Conservation (phyloP, 2,329 filamentous ascomycete species). For the Fusarium sp. region DNA sequence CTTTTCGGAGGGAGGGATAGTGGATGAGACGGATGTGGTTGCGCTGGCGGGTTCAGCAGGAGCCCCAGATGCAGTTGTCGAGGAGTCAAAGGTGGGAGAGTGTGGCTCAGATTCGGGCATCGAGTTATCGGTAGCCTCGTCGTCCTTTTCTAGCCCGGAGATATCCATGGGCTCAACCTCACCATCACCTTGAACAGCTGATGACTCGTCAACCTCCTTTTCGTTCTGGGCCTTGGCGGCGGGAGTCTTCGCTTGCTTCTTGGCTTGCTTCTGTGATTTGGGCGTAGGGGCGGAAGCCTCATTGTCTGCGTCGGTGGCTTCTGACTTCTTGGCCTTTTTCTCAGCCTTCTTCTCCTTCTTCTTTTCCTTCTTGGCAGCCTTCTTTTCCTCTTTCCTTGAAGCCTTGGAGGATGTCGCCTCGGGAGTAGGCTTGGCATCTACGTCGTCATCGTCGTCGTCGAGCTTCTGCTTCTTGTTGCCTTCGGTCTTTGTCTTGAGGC, state of each 20-base stretch:
- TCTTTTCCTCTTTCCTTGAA: constrained; percentile 67
- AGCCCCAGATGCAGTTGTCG: constrained; percentile 53
- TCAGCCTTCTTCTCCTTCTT: constrained; percentile 56
- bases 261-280: constrained; percentile 44
- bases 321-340: constrained; percentile 58
- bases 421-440: constrained; percentile 48
- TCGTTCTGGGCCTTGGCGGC: constrained; percentile 29
- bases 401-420: constrained; percentile 59
- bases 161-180: constrained; percentile 43
- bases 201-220: constrained; percentile 28
- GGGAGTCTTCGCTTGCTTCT: constrained; percentile 44
- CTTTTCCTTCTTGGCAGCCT: constrained; percentile 60
- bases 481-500: constrained; percentile 63
- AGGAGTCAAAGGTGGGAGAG: constrained; percentile 67
- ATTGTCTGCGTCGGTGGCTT: constrained; percentile 47
- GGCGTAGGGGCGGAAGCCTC: constrained; percentile 32
- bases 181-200: constrained; percentile 16
- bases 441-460: constrained; percentile 42
- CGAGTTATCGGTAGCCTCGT: constrained; percentile 60
- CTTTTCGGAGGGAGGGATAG: constrained; percentile 69
- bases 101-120: constrained; percentile 63
- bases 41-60: constrained; percentile 63
- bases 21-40: constrained; percentile 77
- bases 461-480: constrained; percentile 69
- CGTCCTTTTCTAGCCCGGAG: constrained; percentile 50